Base-by-base conservation (phyloP, 2,329 filamentous ascomycete genomes). In the Biscogniauxia mediterranea region DNA sequence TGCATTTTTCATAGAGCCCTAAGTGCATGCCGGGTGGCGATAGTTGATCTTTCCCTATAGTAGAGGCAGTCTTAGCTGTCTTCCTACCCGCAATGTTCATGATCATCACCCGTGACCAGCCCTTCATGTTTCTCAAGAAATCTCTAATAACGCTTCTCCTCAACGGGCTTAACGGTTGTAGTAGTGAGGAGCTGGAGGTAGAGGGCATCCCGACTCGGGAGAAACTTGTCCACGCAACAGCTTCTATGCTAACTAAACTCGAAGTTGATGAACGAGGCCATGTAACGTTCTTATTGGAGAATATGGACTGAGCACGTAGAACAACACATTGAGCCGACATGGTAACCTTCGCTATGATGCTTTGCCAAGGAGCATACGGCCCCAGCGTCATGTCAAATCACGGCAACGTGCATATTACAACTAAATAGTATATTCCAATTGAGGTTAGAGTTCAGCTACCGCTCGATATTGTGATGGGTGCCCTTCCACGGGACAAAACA, bases 51-150 rank as follows among this genome's bases (percentile, higher is more conserved):
- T 69, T 2, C 66, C 66, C n/a, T 53, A 28, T 67, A 3, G 53
- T 26, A 1, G 66, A 67, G 23, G 56, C 57, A 17, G 7, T 58
- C 1, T 42, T 68, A 8, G 52, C 63, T 1, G 50, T 63, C 38
- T n/a, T 62, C 11, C 55, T 68, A 13, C 61, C 67, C 7, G 28
- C 50, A 2, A 53, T 60, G 3, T 56, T 62, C 8, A 64, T 66
- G 19, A 38, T 60, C 1, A 51, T 61, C 49, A 64, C 63, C 0
- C 54, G 58, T n/a, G 55, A 57, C 11, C 59, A 67, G 32, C 60
- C 65, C 21, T 61, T n/a, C n/a, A n/a, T n/a, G n/a, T n/a, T 69
- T 26, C 59, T 67, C 25, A 67, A 61, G 38, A 23, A 63, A 15
- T 67, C 62, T 2, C 21, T 63, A 19, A 63, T 63, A 8, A 60